phyloP scores from a whole-genome alignment of 805 yeast genomes.

The Zygoascus flipseniorum region DNA sequence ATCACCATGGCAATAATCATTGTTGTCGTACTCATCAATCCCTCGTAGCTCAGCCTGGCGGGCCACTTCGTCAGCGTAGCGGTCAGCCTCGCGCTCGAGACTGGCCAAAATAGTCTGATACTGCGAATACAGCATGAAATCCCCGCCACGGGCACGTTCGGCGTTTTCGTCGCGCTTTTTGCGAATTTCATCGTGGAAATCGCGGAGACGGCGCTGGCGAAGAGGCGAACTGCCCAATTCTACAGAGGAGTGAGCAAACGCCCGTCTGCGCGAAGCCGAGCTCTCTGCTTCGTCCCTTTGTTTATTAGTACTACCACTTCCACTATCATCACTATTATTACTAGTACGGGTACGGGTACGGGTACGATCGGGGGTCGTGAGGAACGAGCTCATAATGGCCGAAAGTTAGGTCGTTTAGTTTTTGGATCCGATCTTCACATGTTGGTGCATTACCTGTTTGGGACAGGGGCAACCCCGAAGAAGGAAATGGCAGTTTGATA shows the following conservation, averaged over 20 bases:
- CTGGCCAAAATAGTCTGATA: background rate
- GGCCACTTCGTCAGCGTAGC: background rate
- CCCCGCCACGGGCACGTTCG: background rate
- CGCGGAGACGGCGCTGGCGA: background rate
- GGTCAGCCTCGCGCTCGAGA: background rate
- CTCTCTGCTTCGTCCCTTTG: background rate
- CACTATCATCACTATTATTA: background rate
- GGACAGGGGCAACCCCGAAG: too few relatives aligned
- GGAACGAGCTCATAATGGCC: background rate
- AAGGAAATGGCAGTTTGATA: too few relatives aligned
- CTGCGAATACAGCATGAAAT: background rate
- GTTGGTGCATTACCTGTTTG: too few relatives aligned
- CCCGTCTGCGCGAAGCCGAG: background rate
- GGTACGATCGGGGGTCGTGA: background rate
- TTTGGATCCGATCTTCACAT: too few relatives aligned
- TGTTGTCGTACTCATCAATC: background rate
- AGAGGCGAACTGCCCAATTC: background rate
- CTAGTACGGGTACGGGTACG: background rate
- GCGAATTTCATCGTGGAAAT: background rate
- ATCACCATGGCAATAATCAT: background rate
- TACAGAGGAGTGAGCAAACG: background rate
- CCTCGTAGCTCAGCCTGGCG: background rate
- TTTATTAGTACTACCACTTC: background rate
- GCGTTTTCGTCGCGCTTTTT: constrained; percentile 1
- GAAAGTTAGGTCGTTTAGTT: too few relatives aligned